Base-by-base conservation (phyloP, 108 stramenopile genomes). In the Discostella pseudostelligera region DNA sequence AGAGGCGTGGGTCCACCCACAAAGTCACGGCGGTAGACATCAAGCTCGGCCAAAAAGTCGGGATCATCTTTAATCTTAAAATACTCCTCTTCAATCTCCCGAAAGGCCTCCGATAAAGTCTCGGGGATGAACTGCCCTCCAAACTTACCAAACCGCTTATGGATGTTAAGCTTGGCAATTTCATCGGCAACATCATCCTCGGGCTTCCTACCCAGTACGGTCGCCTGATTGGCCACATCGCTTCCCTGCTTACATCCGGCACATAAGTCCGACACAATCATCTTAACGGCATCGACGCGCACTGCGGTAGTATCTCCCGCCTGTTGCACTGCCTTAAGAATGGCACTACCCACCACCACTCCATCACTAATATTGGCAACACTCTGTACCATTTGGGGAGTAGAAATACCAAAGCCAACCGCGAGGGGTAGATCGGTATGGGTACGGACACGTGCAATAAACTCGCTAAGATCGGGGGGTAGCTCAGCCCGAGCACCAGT, bases 71-170 rank as follows among this genome's bases (percentile, higher is more conserved):
- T 89, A 55, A 95, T 84, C 60, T 78, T 67, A 21, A 80, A 84
- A 73, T 98, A 98, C 56, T 84, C 79, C 68, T 81, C 79, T 65
- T 96, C 96, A 58, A 98, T 87, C 75, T 98, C 95, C 47, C 86
- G 80, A 83, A 98, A 97, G 20, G 98, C 97, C 51, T 92, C 96
- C 45, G 90, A 90, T 17, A 99, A 65, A 3, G 97, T 99, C 69
- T 97, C 98, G 26, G 98, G 97, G 66, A 99, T 97, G 89, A 87
- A 99, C 50, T 97, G 93, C 13, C 98, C 98, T 5, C 98, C 98
- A 75, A 97, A 99, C 26, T 93, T 79, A 19, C 97, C 96, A 60
- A 97, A 97, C 63, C 86, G 79, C 21, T 83, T 70, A 22, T 69
- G 68, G 16, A 58, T 59, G 39, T 59, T 79, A 48, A 70, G 64